phyloP scores from a whole-genome alignment of 441 rosid species.

The Jatropha multifida region DNA sequence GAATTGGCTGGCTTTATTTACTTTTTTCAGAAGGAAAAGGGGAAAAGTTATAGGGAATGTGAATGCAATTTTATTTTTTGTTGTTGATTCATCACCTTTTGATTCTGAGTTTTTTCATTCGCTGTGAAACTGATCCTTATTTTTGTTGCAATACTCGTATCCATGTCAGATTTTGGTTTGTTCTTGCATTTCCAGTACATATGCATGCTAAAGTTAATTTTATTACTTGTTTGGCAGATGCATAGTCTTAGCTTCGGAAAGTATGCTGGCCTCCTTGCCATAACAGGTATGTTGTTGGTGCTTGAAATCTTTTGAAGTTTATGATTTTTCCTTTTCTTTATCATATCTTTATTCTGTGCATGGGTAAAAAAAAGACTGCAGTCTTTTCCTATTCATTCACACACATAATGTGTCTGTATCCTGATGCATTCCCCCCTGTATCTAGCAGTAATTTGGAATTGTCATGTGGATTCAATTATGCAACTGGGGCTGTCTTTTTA shows the following conservation, averaged over 20 bases:
- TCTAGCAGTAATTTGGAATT: not conserved
- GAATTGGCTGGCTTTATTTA: too few species aligned
- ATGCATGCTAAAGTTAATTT: constrained; percentile 7
- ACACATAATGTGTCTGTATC: not conserved
- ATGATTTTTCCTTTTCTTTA: not conserved
- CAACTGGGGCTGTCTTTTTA: constrained; percentile 7
- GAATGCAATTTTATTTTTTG: not conserved
- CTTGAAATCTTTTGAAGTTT: not conserved
- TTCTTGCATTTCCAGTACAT: not conserved
- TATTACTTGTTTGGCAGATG: constrained; percentile 31
- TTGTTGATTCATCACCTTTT: not conserved
- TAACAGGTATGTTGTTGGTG: constrained; percentile 29
- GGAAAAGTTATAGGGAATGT: not conserved
- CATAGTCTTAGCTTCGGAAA: constrained; percentile 18
- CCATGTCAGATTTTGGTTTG: not conserved
- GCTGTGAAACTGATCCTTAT: not conserved
- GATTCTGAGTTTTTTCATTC: not conserved
- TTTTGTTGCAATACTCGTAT: not conserved
- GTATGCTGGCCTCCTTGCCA: constrained; percentile 15
- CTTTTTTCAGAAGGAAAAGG: not conserved
- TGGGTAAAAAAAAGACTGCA: not conserved
- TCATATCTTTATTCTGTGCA: not conserved
- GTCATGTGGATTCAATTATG: not conserved
- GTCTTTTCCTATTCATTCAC: not conserved
- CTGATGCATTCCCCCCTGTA: not conserved